Evolutionary conservation across 768 basidiomycete species (phyloP).

Genomic region (Strobilomyces confusus): DNA sequence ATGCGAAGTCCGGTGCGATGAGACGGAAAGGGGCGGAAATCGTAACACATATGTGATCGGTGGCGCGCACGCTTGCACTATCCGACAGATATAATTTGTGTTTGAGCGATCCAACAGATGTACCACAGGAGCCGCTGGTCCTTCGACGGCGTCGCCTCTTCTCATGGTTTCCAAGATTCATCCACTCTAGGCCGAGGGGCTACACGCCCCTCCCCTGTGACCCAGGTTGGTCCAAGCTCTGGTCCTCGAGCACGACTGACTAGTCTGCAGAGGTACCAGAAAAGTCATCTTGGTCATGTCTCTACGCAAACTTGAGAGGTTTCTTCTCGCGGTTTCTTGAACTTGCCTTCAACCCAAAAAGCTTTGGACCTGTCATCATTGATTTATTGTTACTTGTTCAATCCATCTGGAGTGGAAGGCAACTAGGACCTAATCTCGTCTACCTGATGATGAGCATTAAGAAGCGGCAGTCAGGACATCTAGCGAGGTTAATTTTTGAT

Average conservation of each 20-base stretch:
- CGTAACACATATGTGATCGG: too few relatives aligned
- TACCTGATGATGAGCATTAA: conserved; percentile 4
- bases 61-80: too few relatives aligned
- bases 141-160: too few relatives aligned
- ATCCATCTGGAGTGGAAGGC: background rate
- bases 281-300: background rate
- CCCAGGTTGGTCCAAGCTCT: too few relatives aligned
- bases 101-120: too few relatives aligned
- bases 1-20: too few relatives aligned
- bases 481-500: conserved; percentile 1
- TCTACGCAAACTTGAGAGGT: background rate
- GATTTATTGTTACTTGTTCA: background rate
- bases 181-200: too few relatives aligned
- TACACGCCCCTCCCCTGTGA: too few relatives aligned
- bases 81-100: too few relatives aligned
- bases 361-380: background rate
- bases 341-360: background rate
- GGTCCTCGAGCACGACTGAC: background rate
- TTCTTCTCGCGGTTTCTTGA: background rate
- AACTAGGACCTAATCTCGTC: background rate
- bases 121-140: too few relatives aligned
- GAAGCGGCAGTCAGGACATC: conserved; percentile 1
- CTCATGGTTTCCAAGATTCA: too few relatives aligned
- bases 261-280: background rate
- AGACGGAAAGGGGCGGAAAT: too few relatives aligned